phyloP scores from a whole-genome alignment of 495 filamentous ascomycete species.

The Neurospora pannonica region DNA sequence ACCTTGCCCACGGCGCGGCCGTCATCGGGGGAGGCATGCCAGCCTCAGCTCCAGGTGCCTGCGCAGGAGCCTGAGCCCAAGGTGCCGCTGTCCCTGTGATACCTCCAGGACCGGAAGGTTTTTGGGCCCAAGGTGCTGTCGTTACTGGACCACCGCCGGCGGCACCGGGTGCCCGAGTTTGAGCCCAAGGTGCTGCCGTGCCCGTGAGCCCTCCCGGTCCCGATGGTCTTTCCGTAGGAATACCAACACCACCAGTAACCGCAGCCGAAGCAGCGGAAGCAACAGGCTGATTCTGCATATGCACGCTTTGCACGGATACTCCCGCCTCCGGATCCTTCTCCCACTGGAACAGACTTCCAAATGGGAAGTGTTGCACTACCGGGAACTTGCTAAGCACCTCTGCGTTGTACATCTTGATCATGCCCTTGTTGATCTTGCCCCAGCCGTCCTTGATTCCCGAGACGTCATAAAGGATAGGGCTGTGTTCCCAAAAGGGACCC shows the following conservation, averaged over 20 bases:
- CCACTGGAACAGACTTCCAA: slow-evolving; percentile 81
- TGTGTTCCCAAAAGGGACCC: slow-evolving; percentile 98
- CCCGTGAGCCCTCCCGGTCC: slow-evolving; percentile 6
- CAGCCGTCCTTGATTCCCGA: slow-evolving; percentile 83
- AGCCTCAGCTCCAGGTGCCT: slow-evolving; percentile 14
- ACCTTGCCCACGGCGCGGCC: slow-evolving; percentile 16
- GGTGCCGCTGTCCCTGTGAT: slow-evolving; percentile 27
- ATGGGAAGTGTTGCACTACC: slow-evolving; percentile 94
- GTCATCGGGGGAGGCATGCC: slow-evolving; percentile 9
- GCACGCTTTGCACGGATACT: slow-evolving; percentile 35
- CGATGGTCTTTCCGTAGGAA: background rate
- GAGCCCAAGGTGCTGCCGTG: slow-evolving; percentile 33
- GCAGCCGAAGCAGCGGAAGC: slow-evolving; percentile 9
- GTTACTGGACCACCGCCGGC: background rate
- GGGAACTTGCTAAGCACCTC: slow-evolving; percentile 92
- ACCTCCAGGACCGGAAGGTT: background rate
- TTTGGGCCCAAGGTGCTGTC: background rate
- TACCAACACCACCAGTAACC: slow-evolving; percentile 3
- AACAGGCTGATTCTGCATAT: slow-evolving; percentile 50
- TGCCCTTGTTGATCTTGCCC: slow-evolving; percentile 99
- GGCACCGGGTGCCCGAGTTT: slow-evolving; percentile 4
- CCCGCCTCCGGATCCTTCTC: slow-evolving; percentile 59
- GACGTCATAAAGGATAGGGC: slow-evolving; percentile 89
- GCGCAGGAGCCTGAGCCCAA: slow-evolving; percentile 25
- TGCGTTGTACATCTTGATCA: slow-evolving; percentile 95